Evolutionary conservation across 108 stramenopile species (phyloP).

Genomic region (Pseudonitzschia multiseries): DNA sequence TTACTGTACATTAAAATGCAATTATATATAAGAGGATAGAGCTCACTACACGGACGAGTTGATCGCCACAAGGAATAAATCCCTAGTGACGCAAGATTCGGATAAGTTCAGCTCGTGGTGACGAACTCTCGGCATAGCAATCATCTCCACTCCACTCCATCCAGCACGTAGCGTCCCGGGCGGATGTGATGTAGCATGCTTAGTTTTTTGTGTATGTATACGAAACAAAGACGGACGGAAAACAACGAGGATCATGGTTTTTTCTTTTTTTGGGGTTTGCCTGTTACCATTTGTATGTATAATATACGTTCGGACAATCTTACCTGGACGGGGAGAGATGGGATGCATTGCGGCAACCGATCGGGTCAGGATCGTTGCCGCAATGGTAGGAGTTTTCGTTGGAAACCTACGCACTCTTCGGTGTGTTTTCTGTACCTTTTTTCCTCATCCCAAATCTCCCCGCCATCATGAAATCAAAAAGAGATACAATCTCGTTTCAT

Average conservation of each 20-base stretch:
- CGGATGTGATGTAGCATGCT: neutral
- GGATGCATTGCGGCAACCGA: constrained; percentile 1
- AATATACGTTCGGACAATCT: constrained; percentile 3
- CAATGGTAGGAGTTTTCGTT: constrained; percentile 1
- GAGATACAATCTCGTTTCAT: neutral
- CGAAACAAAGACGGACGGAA: neutral
- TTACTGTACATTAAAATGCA: too few relatives aligned
- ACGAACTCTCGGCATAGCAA: too few relatives aligned
- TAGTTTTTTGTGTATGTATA: neutral
- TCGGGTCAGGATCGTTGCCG: neutral
- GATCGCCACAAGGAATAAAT: too few relatives aligned
- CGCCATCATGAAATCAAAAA: neutral
- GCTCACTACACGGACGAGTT: too few relatives aligned
- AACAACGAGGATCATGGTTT: neutral
- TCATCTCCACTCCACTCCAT: too few relatives aligned
- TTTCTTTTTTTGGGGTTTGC: neutral
- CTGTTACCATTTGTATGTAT: neutral
- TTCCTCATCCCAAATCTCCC: constrained; percentile 8
- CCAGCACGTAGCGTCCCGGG: too few relatives aligned
- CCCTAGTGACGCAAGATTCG: too few relatives aligned
- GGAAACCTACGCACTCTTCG: neutral
- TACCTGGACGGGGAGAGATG: constrained; percentile 10
- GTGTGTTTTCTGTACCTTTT: neutral
- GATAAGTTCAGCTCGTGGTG: too few relatives aligned
- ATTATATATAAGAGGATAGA: too few relatives aligned